A percentile compares a stretch with the other conserved stretches of the same genome.
phyloP scores from a whole-genome alignment of 192 early-diverging fungal genomes.

The Dissophora ornata region DNA sequence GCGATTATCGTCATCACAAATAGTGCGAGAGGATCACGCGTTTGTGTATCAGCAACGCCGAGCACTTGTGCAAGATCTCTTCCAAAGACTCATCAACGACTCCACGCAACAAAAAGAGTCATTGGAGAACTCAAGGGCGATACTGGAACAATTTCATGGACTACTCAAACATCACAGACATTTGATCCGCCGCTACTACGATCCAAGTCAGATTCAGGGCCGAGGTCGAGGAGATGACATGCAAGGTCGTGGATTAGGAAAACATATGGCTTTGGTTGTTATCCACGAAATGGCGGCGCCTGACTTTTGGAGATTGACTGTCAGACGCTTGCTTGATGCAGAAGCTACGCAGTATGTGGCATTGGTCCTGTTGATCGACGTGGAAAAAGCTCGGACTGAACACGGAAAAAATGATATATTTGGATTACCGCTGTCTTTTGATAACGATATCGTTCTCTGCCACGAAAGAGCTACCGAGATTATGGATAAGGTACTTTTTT shows the following conservation, averaged over 20 bases:
- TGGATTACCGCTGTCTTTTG: too few relatives aligned
- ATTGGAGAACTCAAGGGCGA: neutral
- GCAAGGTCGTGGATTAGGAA: too few relatives aligned
- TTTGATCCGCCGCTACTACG: slow-evolving; percentile 1
- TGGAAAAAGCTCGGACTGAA: slow-evolving; percentile 17
- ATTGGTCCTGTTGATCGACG: slow-evolving; percentile 32
- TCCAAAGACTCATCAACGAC: slow-evolving; percentile 1
- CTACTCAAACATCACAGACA: slow-evolving; percentile 39
- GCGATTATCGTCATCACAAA: neutral
- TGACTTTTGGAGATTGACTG: slow-evolving; percentile 6
- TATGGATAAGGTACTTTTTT: slow-evolving; percentile 22
- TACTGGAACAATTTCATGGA: slow-evolving; percentile 25
- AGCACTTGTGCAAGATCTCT: neutral
- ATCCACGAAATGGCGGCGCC: neutral
- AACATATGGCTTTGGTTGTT: slow-evolving; percentile 4
- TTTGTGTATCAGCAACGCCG: neutral
- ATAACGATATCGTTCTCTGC: slow-evolving; percentile 6
- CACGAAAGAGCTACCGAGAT: too few relatives aligned
- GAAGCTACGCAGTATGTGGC: slow-evolving; percentile 1
- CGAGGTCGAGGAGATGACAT: too few relatives aligned
- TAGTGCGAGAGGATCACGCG: too few relatives aligned
- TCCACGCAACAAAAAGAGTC: neutral
- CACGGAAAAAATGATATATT: too few relatives aligned
- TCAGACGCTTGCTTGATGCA: neutral
- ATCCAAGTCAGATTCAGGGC: too few relatives aligned